Base-by-base conservation (phyloP, 768 basidiomycete genomes). In the Suillus fuscotomentosus region DNA sequence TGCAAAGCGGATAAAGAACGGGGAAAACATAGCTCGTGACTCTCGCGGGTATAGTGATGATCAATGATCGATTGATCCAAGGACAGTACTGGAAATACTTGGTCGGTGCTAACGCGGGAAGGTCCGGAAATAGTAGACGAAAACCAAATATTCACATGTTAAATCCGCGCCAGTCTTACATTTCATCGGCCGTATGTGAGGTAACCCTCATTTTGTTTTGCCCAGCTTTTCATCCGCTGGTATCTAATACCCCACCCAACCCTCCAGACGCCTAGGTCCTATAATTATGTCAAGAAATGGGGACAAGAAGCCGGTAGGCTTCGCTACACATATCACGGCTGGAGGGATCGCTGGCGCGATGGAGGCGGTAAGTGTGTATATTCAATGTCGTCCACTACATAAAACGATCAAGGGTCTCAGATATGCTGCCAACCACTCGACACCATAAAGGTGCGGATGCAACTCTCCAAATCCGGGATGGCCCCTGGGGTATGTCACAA, bases 401-500 rank as follows among this genome's bases (percentile, higher is more conserved):
- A 17, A 68, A 63, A 68, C 38, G 13, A 51, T 27, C 13, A 60
- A 42, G 42, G 63, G 47, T 20, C 27, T 31, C 36, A 94, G 91
- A 74, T 93, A 65, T 83, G 76, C 72, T 97, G 95, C 76, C 95
- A 97, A 74, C 95, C 95, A 13, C 87, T 99, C 51, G 97, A 99
- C 76, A 99, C 97, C 31, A 99, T 99, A 83, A 99, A 99, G 81
- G 97, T 98, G 70, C 94, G 97, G n/a, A 99, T 99, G 97, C 97
- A 99, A 80, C 88, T 99, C 63, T 93, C 92, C 64, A 87, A 81
- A 77, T 90, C 95, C 11, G 87, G 95, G 41, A 80, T 82, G 63
- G 76, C 82, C 48, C 87, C 92, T 60, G 97, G 97, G 55, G 97
- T 99, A 77, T 74, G 92, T 89, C 3, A 34, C 24, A 27, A 42